Evolutionary conservation across 352 stramenopile species (phyloP).

Genomic region (Hyaloperonospora brassicae): DNA sequence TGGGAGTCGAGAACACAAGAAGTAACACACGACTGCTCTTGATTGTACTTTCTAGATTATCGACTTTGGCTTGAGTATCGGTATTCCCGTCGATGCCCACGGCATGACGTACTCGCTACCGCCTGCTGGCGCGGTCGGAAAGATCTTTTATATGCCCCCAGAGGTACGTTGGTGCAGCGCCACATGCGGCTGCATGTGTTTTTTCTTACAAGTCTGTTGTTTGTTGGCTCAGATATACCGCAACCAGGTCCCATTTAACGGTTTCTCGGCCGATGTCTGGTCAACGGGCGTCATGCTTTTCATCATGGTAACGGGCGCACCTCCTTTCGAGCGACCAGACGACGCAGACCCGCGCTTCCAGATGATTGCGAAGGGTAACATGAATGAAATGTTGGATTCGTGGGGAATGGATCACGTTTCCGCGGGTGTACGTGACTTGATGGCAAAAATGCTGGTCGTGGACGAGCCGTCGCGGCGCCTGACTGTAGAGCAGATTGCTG

Average conservation of each 20-base stretch:
- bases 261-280: conserved; percentile 90
- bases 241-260: conserved; percentile 88
- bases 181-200: background rate
- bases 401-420: conserved; percentile 82
- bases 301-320: conserved; percentile 91
- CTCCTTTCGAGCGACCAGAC: conserved; percentile 84
- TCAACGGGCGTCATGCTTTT: conserved; percentile 91
- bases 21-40: conserved; percentile 1
- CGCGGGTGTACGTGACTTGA: conserved; percentile 56
- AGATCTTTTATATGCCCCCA: conserved; percentile 87
- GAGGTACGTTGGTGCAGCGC: conserved; percentile 35
- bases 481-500: conserved; percentile 76
- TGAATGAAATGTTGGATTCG: conserved; percentile 83
- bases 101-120: conserved; percentile 83
- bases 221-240: conserved; percentile 60
- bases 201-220: conserved; percentile 4
- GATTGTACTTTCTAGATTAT: conserved; percentile 48
- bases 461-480: conserved; percentile 63
- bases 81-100: conserved; percentile 72
- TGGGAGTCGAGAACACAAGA: background rate
- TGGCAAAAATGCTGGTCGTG: conserved; percentile 78
- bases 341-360: conserved; percentile 76
- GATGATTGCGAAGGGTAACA: conserved; percentile 71
- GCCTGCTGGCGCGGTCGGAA: conserved; percentile 70
- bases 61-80: conserved; percentile 80